phyloP scores from a whole-genome alignment of 495 filamentous ascomycete genomes.

The Bathelium albidoporum region DNA sequence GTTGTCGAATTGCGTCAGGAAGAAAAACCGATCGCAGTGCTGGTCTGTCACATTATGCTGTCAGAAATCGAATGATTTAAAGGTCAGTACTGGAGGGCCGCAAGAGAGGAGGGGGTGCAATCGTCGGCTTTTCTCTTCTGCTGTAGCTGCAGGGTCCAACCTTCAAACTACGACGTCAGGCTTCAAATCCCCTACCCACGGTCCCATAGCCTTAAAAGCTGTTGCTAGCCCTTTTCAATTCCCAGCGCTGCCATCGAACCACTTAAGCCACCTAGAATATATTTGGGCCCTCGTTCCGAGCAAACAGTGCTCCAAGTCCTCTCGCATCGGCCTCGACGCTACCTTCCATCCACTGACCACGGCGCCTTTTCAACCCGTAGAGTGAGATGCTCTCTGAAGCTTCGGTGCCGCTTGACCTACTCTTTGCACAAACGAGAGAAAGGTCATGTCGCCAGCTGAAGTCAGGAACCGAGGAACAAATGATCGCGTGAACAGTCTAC shows the following conservation, averaged over 20 bases:
- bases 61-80: too few relatives aligned
- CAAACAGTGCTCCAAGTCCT: too few relatives aligned
- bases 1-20: too few relatives aligned
- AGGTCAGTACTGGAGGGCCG: too few relatives aligned
- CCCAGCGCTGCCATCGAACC: neutral
- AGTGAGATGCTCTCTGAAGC: slow-evolving; percentile 3
- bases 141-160: slow-evolving; percentile 4
- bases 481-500: slow-evolving; percentile 40
- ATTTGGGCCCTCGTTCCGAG: neutral
- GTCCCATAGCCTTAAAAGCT: neutral
- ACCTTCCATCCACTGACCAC: neutral
- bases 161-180: neutral
- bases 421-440: neutral
- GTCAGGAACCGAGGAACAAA: slow-evolving; percentile 15
- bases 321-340: neutral
- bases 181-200: neutral
- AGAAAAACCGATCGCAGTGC: too few relatives aligned
- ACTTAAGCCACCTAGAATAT: neutral
- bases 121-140: neutral
- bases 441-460: slow-evolving; percentile 15
- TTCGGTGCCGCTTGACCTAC: neutral
- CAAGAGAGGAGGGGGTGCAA: too few relatives aligned
- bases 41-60: too few relatives aligned
- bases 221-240: neutral
- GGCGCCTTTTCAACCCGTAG: neutral